Evolutionary conservation across 176 grass and related monocot genomes (phyloP).

Genomic region (Oryza australiensis): DNA sequence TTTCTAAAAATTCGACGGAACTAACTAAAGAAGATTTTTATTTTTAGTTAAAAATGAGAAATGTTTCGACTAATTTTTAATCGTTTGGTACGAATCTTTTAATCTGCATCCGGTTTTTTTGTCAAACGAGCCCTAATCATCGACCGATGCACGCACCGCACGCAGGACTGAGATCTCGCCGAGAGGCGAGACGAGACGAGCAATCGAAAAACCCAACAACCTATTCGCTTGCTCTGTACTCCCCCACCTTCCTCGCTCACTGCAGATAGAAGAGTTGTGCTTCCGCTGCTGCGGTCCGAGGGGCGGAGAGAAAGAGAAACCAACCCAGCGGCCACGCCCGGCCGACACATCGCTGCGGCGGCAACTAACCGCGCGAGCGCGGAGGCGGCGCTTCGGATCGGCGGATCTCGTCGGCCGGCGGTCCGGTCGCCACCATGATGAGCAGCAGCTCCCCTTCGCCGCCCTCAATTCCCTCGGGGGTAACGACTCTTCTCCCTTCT

Average conservation of each 20-base stretch:
- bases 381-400: not conserved
- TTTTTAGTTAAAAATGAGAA: too few species aligned
- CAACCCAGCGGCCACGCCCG: not conserved
- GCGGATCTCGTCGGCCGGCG: slow-evolving; percentile 3
- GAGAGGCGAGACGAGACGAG: not conserved
- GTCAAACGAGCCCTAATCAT: too few species aligned
- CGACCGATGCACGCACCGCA: too few species aligned
- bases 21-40: too few species aligned
- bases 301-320: not conserved
- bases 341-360: slow-evolving; percentile 11
- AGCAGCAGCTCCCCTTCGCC: slow-evolving; percentile 27
- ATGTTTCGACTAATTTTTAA: too few species aligned
- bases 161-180: too few species aligned
- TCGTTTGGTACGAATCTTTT: too few species aligned
- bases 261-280: not conserved
- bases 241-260: not conserved
- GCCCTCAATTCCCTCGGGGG: slow-evolving; percentile 42
- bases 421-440: slow-evolving; percentile 33
- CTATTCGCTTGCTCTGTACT: slow-evolving; percentile 37
- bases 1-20: too few species aligned
- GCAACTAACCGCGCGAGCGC: not conserved
- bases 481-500: not conserved
- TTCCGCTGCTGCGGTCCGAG: slow-evolving; percentile 11
- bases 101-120: too few species aligned
- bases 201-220: not conserved